These are phyloP conservation scores for Acanthamoeba triangularis DNA, from an alignment of 208 protist genomes.

Conservation along the genomic window DNA sequence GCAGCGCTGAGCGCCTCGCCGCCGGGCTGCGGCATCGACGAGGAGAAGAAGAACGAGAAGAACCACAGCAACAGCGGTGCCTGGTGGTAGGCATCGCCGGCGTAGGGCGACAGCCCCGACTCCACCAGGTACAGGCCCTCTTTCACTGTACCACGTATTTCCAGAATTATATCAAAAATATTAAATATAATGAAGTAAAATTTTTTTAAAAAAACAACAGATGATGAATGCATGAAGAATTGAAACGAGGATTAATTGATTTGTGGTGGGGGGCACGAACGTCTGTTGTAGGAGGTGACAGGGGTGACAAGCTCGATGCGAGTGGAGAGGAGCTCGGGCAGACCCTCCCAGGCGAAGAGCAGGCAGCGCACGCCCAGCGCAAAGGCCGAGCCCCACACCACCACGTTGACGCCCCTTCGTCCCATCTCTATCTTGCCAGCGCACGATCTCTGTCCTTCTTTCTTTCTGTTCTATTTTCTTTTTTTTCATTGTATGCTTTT, in stretches of 20 bases:
- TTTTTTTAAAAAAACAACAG: no score
- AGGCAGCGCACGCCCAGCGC: slow-evolving; percentile 35
- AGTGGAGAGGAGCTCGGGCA: slow-evolving; percentile 37
- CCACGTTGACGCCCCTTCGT: slow-evolving; percentile 19
- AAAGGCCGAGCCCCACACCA: slow-evolving; percentile 43
- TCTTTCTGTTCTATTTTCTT: no score
- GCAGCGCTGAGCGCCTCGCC: neutral
- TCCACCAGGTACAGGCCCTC: slow-evolving; percentile 58
- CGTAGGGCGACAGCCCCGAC: slow-evolving; percentile 67
- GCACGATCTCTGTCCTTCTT: neutral
- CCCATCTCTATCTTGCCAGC: neutral
- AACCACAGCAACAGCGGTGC: slow-evolving; percentile 72
- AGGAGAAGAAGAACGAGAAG: slow-evolving; percentile 59
- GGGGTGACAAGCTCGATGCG: slow-evolving; percentile 74
- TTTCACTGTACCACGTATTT: slow-evolving; percentile 19
- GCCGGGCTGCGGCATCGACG: neutral
- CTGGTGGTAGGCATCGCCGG: slow-evolving; percentile 76
- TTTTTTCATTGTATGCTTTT: no score
- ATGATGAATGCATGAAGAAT: no score
- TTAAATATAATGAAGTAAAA: neutral
- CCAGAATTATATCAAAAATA: neutral
- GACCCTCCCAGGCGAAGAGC: slow-evolving; percentile 39
- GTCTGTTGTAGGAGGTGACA: slow-evolving; percentile 57
- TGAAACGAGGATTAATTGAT: no score
- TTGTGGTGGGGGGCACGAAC: neutral